Percentiles rank a stretch among this genome's conserved stretches.
Conservation (phyloP, 805 yeast species). For the Saccharomycopsis sp. region DNA sequence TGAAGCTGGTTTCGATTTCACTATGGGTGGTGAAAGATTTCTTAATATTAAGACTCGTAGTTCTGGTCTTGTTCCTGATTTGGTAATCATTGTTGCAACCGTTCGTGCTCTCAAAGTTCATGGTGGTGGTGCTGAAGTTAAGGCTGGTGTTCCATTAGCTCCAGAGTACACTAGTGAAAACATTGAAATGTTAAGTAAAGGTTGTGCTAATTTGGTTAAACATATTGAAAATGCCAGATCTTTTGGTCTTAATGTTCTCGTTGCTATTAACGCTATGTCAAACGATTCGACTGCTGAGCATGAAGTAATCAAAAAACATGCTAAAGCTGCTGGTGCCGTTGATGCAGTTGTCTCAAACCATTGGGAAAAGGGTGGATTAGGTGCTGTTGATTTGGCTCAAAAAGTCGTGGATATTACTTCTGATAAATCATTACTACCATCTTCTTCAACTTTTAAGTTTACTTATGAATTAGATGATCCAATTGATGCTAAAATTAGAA, state of each 20-base stretch:
- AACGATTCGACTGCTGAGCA: conserved; percentile 63
- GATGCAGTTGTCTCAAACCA: conserved; percentile 77
- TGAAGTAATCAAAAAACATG: conserved; percentile 53
- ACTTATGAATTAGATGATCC: conserved; percentile 52
- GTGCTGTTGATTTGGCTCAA: conserved; percentile 64
- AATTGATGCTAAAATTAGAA: conserved; percentile 55
- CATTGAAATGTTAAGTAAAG: conserved; percentile 54
- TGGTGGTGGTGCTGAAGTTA: conserved; percentile 85
- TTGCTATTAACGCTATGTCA: conserved; percentile 72
- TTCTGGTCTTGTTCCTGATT: conserved; percentile 70
- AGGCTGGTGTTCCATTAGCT: conserved; percentile 75
- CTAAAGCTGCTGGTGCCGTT: conserved; percentile 67
- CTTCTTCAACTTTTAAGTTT: conserved; percentile 32
- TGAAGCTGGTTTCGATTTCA: conserved; percentile 84
- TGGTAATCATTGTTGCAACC: conserved; percentile 73
- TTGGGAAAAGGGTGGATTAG: conserved; percentile 81
- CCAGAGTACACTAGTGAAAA: conserved; percentile 63
- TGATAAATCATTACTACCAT: conserved; percentile 13
- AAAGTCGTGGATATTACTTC: conserved; percentile 43
- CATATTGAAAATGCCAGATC: conserved; percentile 64
- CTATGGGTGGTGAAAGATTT: conserved; percentile 89
- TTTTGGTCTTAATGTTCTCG: conserved; percentile 72
- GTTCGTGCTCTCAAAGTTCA: conserved; percentile 77
- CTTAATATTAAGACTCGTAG: conserved; percentile 74
- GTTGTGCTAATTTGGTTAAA: conserved; percentile 67